A percentile compares a stretch with the other conserved stretches of the same genome.
Evolutionary conservation across 768 basidiomycete species (phyloP).

Genomic region (Tephrocybe sp.): DNA sequence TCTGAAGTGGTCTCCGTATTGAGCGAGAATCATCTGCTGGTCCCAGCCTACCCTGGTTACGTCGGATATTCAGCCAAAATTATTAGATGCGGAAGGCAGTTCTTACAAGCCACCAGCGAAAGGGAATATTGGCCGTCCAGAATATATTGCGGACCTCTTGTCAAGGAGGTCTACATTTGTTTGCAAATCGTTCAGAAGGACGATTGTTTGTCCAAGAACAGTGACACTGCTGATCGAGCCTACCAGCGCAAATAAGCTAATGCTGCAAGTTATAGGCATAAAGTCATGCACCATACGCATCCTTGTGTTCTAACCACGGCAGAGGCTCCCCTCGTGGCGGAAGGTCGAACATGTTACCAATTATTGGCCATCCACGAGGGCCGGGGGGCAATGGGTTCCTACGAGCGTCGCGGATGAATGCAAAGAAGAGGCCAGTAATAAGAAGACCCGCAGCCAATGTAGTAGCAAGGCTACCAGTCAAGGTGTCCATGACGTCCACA

Average conservation of each 20-base stretch:
- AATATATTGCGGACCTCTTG: conserved; percentile 31
- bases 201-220: conserved; percentile 23
- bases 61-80: not conserved
- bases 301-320: conserved; percentile 21
- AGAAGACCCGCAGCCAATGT: not conserved
- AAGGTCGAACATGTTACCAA: conserved; percentile 33
- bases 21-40: conserved; percentile 25
- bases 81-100: conserved; percentile 1
- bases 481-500: not conserved
- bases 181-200: conserved; percentile 27
- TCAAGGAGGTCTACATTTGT: conserved; percentile 36
- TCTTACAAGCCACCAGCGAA: conserved; percentile 34
- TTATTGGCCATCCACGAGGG: conserved; percentile 29
- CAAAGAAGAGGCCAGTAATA: not conserved
- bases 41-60: conserved; percentile 28
- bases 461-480: not conserved
- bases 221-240: conserved; percentile 24
- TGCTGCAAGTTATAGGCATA: not conserved
- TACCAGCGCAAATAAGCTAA: not conserved
- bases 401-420: not conserved
- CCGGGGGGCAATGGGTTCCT: conserved; percentile 27
- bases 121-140: conserved; percentile 31
- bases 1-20: conserved; percentile 37
- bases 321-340: conserved; percentile 21
- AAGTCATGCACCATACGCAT: conserved; percentile 17